Base-by-base conservation (phyloP, 75 land plant genomes). In the Adiantum capillusveneris region DNA sequence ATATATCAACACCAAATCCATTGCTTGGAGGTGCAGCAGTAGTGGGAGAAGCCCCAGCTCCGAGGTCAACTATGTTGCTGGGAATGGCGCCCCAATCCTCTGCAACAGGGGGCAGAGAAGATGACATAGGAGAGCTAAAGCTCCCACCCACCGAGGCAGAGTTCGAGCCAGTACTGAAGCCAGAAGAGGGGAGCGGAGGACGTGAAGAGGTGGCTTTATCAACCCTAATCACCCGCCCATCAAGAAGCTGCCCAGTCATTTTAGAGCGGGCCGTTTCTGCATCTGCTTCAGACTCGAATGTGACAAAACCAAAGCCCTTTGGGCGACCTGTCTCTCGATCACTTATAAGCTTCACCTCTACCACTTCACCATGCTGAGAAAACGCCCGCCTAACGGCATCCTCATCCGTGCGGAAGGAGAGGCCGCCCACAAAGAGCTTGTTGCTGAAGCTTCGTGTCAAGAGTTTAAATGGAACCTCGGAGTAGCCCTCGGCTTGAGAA, bases 221-320 rank as follows among this genome's bases (percentile, higher is more conserved):
- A 14, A 53, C 55, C 55, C 55, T 24, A 25, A 53, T 53, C 28
- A 53, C 14, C 25, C 55, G 25, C 28, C 55, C 55, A 26, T 53
- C 55, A 6, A 53, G 55, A 6, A 22, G 28, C 28, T 24, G 28
- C 16, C 84, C 88, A 59, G 67, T 72, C 81, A 84, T 75, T 58
- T 78, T 78, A n/a, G 37, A n/a, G 1, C 66, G 3, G 12, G 84
- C 88, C 30, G 58, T 75, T 19, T 84, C 61, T 0, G 84, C 88
- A 58, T 78, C 79, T 12, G 65, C 76, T 62, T 66, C 76, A 29
- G 84, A 84, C 30, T 78, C 84, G 72, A 75, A 84, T 11, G 75
- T 77, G 18, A 84, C 74, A 59, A 81, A 84, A 31, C 88, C 84
- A 55, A 81, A 84, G 0, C 84, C 83, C 54, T 78, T 81, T 22